Percentiles rank a stretch among this genome's conserved stretches.
phyloP scores from a whole-genome alignment of 2,329 filamentous ascomycete genomes.

The Stenocarpella maydis region DNA sequence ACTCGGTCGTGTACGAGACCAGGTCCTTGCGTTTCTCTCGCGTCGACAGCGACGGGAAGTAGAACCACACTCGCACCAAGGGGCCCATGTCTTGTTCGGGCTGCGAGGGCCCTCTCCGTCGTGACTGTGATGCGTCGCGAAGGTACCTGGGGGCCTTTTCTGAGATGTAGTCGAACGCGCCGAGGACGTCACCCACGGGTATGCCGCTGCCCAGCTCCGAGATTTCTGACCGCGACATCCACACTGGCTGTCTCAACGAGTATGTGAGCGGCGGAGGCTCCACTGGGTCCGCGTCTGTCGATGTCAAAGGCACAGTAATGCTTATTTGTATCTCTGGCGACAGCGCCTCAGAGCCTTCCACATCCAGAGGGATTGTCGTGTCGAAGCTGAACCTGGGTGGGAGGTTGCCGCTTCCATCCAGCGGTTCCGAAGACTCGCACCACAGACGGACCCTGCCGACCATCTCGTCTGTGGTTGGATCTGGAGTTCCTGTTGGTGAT shows the following conservation, averaged over 20 bases:
- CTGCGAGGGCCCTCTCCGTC: background rate
- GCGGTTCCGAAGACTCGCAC: slow-evolving; percentile 23
- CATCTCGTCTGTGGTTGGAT: background rate
- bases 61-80: slow-evolving; percentile 66
- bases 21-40: slow-evolving; percentile 66
- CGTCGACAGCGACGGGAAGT: slow-evolving; percentile 68
- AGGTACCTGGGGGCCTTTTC: slow-evolving; percentile 20
- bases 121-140: background rate
- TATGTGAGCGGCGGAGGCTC: slow-evolving; percentile 29
- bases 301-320: slow-evolving; percentile 24
- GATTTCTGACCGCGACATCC: slow-evolving; percentile 34
- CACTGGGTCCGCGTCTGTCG: background rate
- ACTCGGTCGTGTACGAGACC: slow-evolving; percentile 59
- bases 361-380: slow-evolving; percentile 26
- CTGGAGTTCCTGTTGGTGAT: background rate
- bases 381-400: slow-evolving; percentile 24
- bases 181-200: slow-evolving; percentile 29
- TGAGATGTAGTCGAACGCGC: slow-evolving; percentile 30
- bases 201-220: slow-evolving; percentile 25
- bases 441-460: slow-evolving; percentile 17
- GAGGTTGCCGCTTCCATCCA: background rate
- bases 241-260: slow-evolving; percentile 28
- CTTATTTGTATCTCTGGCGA: slow-evolving; percentile 26
- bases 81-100: slow-evolving; percentile 31
- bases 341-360: background rate